Evolutionary conservation across 2,329 filamentous ascomycete genomes (phyloP), one percentile per base, ranked within the genome.

Genomic region (Colletotrichum graminicola): DNA sequence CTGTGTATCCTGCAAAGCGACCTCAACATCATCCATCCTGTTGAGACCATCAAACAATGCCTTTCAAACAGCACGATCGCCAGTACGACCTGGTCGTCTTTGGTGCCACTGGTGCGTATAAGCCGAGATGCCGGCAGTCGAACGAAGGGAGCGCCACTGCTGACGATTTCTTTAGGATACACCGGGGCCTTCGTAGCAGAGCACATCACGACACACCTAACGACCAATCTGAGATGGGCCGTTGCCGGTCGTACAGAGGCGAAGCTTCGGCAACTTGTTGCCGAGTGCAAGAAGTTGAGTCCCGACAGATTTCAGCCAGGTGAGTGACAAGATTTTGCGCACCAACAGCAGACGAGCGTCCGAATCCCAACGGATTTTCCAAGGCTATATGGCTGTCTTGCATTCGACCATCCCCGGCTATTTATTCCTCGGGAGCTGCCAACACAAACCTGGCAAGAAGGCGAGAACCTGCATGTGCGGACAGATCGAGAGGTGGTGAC

Each of bases 221-320:
- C 94, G 0, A 93, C 92, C 23, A 89, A 94, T 78, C 80, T 97
- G 73, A 94, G 90, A 84, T 98, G 95, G 95, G 95, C 94, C 18
- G 85, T 98, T 66, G 93, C 94, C 56, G 95, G 95, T 39, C 92
- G 95, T 34, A 95, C 93, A n/a, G 84, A 87, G 60, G 83, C 86
- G 60, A 97, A 97, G 80, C 87, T 98, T 5, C 87, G 92, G 75
- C 82, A 83, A 51, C 81, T 98, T 14, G 89, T 90, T 10, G 84
- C 90, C 63, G 89, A 93, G 66, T 87, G 95, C 78, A 90, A 90
- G 76, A 79, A 82, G 67, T 77, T 92, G 70, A 93, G 93, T 78
- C 85, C 90, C 2, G 91, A 97, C 79, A 91, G 95, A 64, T 78
- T 84, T 45, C 87, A 89, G 64, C 94, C 94, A 77, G 89, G 92